These are phyloP conservation scores for Rubus idaeus DNA, from an alignment of 306 rosid species.

Conservation along the genomic window DNA sequence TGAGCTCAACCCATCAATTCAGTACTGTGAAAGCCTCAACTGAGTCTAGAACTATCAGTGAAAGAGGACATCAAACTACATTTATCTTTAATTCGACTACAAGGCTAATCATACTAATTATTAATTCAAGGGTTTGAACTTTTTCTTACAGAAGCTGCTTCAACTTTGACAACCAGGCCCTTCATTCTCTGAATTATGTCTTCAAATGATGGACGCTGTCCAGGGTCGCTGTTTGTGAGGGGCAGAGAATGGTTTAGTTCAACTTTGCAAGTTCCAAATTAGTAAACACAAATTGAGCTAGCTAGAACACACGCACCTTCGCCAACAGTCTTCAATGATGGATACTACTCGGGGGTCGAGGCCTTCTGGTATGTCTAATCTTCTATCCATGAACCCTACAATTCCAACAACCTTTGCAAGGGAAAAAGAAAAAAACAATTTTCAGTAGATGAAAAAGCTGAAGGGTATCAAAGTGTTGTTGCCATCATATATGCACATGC, in stretches of 20 bases:
- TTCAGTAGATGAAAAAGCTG: neutral
- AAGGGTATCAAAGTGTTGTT: neutral
- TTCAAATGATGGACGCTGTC: conserved; percentile 71
- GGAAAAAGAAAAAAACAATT: neutral
- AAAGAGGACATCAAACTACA: no score
- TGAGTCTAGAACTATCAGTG: no score
- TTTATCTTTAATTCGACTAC: no score
- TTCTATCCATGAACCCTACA: conserved; percentile 79
- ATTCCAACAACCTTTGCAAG: conserved; percentile 71
- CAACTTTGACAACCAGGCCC: conserved; percentile 33
- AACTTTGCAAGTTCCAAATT: conserved; percentile 20
- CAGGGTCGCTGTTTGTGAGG: conserved; percentile 52
- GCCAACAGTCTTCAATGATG: conserved; percentile 69
- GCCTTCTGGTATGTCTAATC: conserved; percentile 67
- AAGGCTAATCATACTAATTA: neutral
- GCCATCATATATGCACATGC: neutral
- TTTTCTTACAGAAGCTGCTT: conserved; percentile 33
- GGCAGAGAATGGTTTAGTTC: conserved; percentile 26
- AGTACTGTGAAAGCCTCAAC: no score
- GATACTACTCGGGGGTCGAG: conserved; percentile 56
- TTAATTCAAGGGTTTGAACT: conserved; percentile 33
- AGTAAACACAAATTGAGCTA: neutral
- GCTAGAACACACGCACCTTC: conserved; percentile 39
- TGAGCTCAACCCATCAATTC: no score
- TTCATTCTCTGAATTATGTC: conserved; percentile 56